Conservation (phyloP, 305 asterid genomes). For the Stenogyne calaminthoides region DNA sequence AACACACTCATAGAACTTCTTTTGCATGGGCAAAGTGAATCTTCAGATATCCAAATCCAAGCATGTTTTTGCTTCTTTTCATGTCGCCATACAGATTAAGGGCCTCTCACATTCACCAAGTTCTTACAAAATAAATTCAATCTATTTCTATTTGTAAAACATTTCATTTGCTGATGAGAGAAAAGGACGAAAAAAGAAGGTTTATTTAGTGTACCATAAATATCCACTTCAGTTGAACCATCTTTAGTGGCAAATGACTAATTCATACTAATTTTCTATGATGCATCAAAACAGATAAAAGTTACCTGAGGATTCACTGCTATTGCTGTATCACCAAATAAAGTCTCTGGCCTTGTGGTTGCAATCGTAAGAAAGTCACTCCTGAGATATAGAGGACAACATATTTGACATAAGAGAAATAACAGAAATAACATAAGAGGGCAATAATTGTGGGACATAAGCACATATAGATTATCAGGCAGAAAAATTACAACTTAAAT, state of each 20-base stretch:
- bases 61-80: neutral
- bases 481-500: slow-evolving; percentile 15
- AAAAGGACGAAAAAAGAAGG: neutral
- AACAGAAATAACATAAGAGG: too few species aligned
- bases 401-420: neutral
- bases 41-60: neutral
- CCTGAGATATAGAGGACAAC: slow-evolving; percentile 47
- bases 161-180: neutral
- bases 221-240: slow-evolving; percentile 13
- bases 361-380: slow-evolving; percentile 89
- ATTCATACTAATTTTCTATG: neutral
- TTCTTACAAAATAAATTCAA: neutral
- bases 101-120: neutral
- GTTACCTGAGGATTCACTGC: slow-evolving; percentile 94
- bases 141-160: neutral
- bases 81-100: neutral
- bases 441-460: neutral
- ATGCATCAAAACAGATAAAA: slow-evolving; percentile 23
- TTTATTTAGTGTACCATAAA: slow-evolving; percentile 10
- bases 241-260: neutral
- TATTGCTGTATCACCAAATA: slow-evolving; percentile 94
- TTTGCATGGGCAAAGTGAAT: neutral
- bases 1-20: neutral
- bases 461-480: neutral
- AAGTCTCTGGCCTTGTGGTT: slow-evolving; percentile 98